These are phyloP conservation scores for Volvox africanus DNA, from an alignment of 139 green algal genomes.

Conservation along the genomic window DNA sequence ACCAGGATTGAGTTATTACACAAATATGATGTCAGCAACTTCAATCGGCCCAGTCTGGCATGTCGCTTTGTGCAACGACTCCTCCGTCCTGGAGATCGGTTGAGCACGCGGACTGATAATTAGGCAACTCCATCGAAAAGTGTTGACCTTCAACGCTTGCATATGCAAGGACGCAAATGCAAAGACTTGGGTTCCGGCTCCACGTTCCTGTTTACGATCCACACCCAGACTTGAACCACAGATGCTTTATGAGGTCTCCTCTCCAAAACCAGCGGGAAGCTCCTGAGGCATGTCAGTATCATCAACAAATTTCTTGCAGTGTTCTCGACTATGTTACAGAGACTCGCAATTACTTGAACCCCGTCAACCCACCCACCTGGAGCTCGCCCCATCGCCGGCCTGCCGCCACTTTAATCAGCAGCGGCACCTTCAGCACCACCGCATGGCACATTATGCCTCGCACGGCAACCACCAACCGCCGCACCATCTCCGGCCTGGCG, in stretches of 20 bases:
- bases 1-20: too few species aligned
- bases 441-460: conserved; percentile 24
- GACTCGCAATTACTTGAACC: background rate
- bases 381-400: conserved; percentile 8
- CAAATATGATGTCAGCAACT: too few species aligned
- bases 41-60: too few species aligned
- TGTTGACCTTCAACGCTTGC: too few species aligned
- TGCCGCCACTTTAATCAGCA: conserved; percentile 32
- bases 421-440: conserved; percentile 29
- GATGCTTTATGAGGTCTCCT: background rate
- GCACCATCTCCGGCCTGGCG: background rate
- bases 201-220: too few species aligned
- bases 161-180: too few species aligned
- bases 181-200: too few species aligned
- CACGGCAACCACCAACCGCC: background rate
- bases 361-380: background rate
- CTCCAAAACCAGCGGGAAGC: background rate
- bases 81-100: too few species aligned
- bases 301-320: background rate
- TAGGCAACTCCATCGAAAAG: too few species aligned
- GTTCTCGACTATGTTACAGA: background rate
- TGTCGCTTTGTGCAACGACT: too few species aligned
- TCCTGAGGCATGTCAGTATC: background rate
- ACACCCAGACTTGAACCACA: too few species aligned
- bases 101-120: too few species aligned